Evolutionary conservation across 768 basidiomycete genomes (phyloP).

Genomic region (Leccinum barrowsii): DNA sequence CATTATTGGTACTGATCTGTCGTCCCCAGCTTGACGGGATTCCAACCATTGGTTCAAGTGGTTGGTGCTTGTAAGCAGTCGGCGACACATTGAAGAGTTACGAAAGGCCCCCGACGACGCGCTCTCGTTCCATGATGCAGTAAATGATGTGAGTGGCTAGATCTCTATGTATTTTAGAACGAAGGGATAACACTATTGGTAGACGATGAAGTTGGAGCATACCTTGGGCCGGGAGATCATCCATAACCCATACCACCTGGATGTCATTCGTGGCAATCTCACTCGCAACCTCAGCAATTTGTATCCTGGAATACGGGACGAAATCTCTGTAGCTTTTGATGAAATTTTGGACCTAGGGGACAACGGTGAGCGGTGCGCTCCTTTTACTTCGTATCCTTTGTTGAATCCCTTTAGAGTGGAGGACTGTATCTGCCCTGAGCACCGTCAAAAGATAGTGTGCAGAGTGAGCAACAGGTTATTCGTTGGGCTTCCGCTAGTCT

Average conservation of each 20-base stretch:
- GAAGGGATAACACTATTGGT: not conserved
- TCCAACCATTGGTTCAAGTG: slow-evolving; percentile 20
- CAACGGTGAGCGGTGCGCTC: too few relatives aligned
- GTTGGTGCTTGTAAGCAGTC: not conserved
- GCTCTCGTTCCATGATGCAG: slow-evolving; percentile 35
- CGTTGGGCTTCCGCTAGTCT: not conserved
- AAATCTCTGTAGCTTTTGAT: too few relatives aligned
- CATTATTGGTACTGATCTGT: not conserved
- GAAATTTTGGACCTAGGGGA: too few relatives aligned
- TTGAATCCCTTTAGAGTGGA: too few relatives aligned
- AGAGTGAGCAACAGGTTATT: not conserved
- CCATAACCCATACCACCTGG: slow-evolving; percentile 31
- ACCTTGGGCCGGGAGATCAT: slow-evolving; percentile 35
- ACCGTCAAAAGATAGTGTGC: not conserved
- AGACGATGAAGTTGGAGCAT: slow-evolving; percentile 38
- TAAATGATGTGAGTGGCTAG: not conserved
- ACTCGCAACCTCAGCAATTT: too few relatives aligned
- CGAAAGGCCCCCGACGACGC: slow-evolving; percentile 38
- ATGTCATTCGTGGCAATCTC: slow-evolving; percentile 5
- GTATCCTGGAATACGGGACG: not conserved
- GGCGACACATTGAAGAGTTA: slow-evolving; percentile 11
- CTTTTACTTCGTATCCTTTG: too few relatives aligned
- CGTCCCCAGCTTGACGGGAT: slow-evolving; percentile 25
- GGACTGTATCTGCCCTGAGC: too few relatives aligned
- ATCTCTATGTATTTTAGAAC: not conserved